Evolutionary conservation across 768 basidiomycete species (phyloP).

Genomic region (Tulasnella sp.): DNA sequence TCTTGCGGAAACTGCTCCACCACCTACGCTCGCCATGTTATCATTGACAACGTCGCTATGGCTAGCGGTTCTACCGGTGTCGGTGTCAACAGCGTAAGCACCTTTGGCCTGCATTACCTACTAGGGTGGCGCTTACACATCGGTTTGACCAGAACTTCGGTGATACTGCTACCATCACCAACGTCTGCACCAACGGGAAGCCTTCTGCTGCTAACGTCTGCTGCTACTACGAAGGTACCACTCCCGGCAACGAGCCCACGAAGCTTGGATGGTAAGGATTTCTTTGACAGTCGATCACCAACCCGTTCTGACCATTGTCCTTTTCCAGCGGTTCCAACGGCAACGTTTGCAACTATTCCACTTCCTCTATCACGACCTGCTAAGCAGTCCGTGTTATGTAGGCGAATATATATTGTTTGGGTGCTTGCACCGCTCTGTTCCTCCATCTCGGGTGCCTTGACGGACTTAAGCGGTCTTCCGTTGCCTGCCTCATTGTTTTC

Average conservation of each 20-base stretch:
- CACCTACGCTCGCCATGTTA: slow-evolving; percentile 11
- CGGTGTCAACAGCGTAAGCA: slow-evolving; percentile 12
- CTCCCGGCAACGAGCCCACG: neutral
- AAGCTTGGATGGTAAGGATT: neutral
- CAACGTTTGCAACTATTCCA: neutral
- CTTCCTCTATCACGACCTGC: neutral
- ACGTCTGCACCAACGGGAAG: slow-evolving; percentile 4
- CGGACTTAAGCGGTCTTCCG: neutral
- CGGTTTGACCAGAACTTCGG: slow-evolving; percentile 1
- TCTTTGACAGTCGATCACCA: neutral
- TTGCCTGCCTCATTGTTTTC: neutral
- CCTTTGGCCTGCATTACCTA: neutral
- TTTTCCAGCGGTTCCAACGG: neutral
- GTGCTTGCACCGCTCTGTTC: neutral
- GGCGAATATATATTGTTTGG: neutral
- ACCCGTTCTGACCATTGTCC: neutral
- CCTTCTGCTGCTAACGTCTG: neutral
- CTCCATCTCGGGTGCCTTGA: neutral
- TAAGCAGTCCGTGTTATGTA: neutral
- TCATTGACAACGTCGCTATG: slow-evolving; percentile 16
- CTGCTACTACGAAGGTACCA: slow-evolving; percentile 4
- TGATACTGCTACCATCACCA: slow-evolving; percentile 1
- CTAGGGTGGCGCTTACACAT: neutral
- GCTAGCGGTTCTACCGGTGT: slow-evolving; percentile 8
- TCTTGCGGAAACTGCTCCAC: slow-evolving; percentile 20